Evolutionary conservation across 805 yeast genomes (phyloP).

Genomic region (Isabelozyma heimii): DNA sequence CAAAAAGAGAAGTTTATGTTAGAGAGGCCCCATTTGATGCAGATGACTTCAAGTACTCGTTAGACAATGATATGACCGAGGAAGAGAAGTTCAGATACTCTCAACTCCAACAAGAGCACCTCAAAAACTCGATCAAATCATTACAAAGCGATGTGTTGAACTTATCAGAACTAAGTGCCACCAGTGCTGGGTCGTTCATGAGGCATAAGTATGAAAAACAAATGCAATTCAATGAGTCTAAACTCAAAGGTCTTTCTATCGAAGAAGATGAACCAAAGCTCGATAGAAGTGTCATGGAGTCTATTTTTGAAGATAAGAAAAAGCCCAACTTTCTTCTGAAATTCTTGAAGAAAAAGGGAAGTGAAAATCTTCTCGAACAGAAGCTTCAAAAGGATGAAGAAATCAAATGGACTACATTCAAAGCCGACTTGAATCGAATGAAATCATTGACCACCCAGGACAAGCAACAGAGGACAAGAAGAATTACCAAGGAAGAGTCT

Average conservation of each 20-base stretch:
- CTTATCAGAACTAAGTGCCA: constrained; percentile 76
- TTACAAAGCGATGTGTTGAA: constrained; percentile 45
- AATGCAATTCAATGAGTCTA: constrained; percentile 15
- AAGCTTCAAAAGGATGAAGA: constrained; percentile 28
- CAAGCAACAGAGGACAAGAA: constrained; percentile 63
- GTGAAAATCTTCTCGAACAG: constrained; percentile 31
- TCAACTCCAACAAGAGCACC: constrained; percentile 33
- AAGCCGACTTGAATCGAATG: constrained; percentile 67
- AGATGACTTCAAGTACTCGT: constrained; percentile 34
- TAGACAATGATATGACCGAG: constrained; percentile 17
- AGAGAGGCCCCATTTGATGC: constrained; percentile 30
- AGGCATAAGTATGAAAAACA: constrained; percentile 62
- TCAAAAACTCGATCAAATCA: constrained; percentile 39
- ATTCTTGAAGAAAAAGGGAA: constrained; percentile 32
- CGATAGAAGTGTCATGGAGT: constrained; percentile 22
- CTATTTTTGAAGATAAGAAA: constrained; percentile 43
- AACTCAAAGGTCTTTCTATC: constrained; percentile 18
- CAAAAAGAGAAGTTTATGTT: constrained; percentile 16
- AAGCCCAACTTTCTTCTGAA: constrained; percentile 45
- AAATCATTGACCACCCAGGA: constrained; percentile 68
- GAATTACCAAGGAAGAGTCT: constrained; percentile 43
- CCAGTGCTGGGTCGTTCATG: constrained; percentile 82
- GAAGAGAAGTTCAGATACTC: constrained; percentile 26
- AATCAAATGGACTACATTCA: constrained; percentile 40
- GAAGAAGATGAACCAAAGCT: constrained; percentile 12